phyloP scores from a whole-genome alignment of 495 filamentous ascomycete species.

The Trichoderma virens region DNA sequence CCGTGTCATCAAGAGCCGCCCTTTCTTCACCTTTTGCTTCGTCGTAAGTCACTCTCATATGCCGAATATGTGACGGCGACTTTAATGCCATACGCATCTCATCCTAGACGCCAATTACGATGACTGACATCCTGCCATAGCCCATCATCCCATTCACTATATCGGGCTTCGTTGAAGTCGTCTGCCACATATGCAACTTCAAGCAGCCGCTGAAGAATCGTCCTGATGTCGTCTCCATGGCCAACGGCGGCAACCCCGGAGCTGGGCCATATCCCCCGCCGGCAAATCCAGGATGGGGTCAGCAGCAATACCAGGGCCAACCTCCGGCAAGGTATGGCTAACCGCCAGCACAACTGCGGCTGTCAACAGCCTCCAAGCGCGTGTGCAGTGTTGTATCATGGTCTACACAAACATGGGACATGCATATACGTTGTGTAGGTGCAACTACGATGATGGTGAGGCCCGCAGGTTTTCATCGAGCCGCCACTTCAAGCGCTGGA shows the following conservation, averaged over 20 bases:
- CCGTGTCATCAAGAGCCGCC: constrained; percentile 43
- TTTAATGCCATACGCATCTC: not conserved
- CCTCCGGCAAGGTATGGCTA: not conserved
- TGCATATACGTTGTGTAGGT: not conserved
- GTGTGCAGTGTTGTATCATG: not conserved
- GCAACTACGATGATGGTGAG: not conserved
- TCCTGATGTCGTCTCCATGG: constrained; percentile 41
- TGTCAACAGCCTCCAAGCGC: not conserved
- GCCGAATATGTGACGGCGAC: too few species aligned
- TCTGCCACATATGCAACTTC: constrained; percentile 48
- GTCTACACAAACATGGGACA: too few species aligned
- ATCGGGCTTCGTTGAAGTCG: constrained; percentile 46
- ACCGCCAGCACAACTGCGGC: not conserved
- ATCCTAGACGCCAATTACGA: not conserved
- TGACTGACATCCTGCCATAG: constrained; percentile 21
- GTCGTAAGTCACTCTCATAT: constrained; percentile 29
- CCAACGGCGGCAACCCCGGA: constrained; percentile 25
- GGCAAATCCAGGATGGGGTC: not conserved
- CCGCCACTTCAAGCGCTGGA: too few species aligned
- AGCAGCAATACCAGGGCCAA: not conserved
- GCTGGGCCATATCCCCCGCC: constrained; percentile 31
- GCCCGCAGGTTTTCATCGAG: not conserved
- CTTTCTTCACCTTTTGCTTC: constrained; percentile 55
- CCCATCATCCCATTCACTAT: constrained; percentile 48
- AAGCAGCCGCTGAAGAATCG: constrained; percentile 46